Base-by-base conservation (phyloP, 176 grass and related monocot genomes). In the Zoysia pacifica region DNA sequence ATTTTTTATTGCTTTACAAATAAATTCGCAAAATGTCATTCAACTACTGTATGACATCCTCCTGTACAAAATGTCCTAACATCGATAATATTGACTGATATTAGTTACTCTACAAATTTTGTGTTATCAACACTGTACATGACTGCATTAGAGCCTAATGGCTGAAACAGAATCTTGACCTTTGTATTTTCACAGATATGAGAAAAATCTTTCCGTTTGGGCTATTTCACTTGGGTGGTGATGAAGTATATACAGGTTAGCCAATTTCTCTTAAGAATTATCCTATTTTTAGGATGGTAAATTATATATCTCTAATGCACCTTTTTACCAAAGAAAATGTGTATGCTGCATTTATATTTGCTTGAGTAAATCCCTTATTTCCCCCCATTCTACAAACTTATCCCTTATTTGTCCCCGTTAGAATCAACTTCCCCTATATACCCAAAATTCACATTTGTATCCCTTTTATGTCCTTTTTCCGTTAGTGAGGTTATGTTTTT, bases 241-340 rank as follows among this genome's bases (percentile, higher is more conserved):
- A 98, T 93, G 95, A 98, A 98, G 95, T 98, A 62, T 84, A 98
- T 85, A 91, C 95, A 94, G 95, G 95, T 98, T 65, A 62, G 81
- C 39, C 40, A 39, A 55, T 50, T 78, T 80, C 12, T 88, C 11
- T 79, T 46, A 60, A 28, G 2, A 28, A 28, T 28, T 28, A 36
- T 49, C 37, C 56, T 72, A 46, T 65, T 79, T 65, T n/a, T 42
- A 67, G 12, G 60, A 67, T 42, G 3, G 5, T 47, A 64, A 39
- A 65, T 7, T 74, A 44, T 54, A 28, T 0, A 2, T 52, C 12
- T 52, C 44, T 43, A 35, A 13, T 67, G 48, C 7, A 35, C 5
- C 0, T 60, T 66, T 20, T 20, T 77, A 13, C 48, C 70, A 75
- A 62, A 73, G 10, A 68, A 55, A 67, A 41, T 0, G 48, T 7